These are phyloP conservation scores for Cephaloascus albidus DNA, from an alignment of 805 yeast genomes.

Conservation along the genomic window DNA sequence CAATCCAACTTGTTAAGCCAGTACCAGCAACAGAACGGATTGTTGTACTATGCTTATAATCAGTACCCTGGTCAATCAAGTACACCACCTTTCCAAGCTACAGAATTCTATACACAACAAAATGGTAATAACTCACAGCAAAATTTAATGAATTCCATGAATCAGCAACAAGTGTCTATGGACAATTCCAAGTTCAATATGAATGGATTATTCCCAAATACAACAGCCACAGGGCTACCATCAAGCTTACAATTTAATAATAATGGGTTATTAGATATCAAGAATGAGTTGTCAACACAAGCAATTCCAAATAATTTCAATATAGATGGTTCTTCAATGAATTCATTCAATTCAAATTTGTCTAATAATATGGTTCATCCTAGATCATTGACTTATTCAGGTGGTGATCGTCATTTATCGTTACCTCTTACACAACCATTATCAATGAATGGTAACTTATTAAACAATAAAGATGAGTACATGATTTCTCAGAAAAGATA, in stretches of 20 bases:
- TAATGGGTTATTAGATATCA: conserved; percentile 7
- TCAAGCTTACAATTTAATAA: conserved; percentile 6
- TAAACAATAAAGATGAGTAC: not conserved
- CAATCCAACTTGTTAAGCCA: not conserved
- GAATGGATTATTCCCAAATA: not conserved
- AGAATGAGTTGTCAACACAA: conserved; percentile 4
- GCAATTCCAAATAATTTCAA: conserved; percentile 6
- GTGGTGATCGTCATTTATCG: conserved; percentile 1
- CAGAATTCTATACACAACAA: too few species aligned
- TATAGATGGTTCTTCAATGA: not conserved
- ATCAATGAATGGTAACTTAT: not conserved
- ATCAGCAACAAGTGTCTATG: not conserved
- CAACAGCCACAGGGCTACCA: not conserved
- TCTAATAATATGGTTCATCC: conserved; percentile 2
- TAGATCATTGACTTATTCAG: conserved; percentile 3
- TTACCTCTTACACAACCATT: conserved; percentile 1
- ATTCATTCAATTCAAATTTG: not conserved
- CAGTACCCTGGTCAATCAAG: not conserved
- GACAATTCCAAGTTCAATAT: not conserved
- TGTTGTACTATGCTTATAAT: not conserved
- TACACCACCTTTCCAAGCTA: not conserved
- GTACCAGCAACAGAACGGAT: not conserved
- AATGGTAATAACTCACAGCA: not conserved
- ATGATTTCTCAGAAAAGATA: conserved; percentile 1
- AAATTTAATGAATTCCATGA: not conserved